Evolutionary conservation across 768 basidiomycete genomes (phyloP).

Genomic region (Sporobolomyces pararoseus): DNA sequence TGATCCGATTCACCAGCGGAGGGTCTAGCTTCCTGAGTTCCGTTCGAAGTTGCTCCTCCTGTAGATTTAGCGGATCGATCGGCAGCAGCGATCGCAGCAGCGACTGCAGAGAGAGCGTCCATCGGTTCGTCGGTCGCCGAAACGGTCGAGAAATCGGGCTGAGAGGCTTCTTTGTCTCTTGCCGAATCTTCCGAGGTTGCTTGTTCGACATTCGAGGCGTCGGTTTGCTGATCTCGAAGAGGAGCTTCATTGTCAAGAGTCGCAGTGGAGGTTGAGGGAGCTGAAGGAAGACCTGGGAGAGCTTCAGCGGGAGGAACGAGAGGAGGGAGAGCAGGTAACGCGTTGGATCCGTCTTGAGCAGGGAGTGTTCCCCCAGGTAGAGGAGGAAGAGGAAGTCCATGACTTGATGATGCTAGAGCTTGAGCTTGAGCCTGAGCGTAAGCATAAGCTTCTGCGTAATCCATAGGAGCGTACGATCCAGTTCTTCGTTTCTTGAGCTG

Average conservation of each 20-base stretch:
- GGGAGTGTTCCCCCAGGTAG: not conserved
- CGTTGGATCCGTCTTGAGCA: not conserved
- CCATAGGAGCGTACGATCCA: conserved; percentile 5
- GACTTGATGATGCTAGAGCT: conserved; percentile 1
- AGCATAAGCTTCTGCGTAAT: not conserved
- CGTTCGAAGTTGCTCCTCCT: not conserved
- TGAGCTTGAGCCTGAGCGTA: not conserved
- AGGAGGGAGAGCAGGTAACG: not conserved
- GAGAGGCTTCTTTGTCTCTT: not conserved
- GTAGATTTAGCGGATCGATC: conserved; percentile 3
- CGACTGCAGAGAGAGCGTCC: conserved; percentile 21
- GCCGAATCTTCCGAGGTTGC: not conserved
- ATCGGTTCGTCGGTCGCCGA: conserved; percentile 23
- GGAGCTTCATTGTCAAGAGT: not conserved
- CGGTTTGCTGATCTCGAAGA: not conserved
- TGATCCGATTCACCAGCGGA: no score
- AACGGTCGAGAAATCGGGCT: conserved; percentile 9
- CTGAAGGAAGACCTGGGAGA: not conserved
- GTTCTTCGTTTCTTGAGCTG: conserved; percentile 17
- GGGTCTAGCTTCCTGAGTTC: no score
- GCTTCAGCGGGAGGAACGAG: conserved; percentile 3
- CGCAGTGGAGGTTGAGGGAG: not conserved
- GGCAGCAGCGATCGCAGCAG: conserved; percentile 15
- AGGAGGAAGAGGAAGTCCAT: not conserved
- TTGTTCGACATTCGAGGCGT: not conserved